These are phyloP conservation scores for Leccinum barrowsii DNA, from an alignment of 768 basidiomycete species.

Conservation along the genomic window DNA sequence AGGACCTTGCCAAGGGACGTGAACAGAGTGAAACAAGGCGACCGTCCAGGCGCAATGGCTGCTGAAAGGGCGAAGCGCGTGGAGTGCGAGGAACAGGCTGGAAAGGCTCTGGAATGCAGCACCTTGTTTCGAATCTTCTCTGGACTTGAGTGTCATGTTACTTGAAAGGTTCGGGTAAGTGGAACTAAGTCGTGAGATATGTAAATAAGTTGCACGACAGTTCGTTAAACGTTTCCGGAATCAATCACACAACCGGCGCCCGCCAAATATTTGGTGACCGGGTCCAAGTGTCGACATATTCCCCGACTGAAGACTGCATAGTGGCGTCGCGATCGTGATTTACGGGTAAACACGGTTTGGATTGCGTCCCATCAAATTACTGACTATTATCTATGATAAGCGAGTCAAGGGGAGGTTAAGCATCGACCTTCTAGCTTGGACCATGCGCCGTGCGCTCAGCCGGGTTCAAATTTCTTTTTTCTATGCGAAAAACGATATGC, in stretches of 20 bases:
- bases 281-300: neutral
- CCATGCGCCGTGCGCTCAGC: neutral
- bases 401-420: neutral
- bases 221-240: slow-evolving; percentile 5
- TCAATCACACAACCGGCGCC: neutral
- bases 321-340: neutral
- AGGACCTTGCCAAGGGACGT: slow-evolving; percentile 15
- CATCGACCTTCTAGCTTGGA: neutral
- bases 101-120: neutral
- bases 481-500: neutral
- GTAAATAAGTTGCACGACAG: slow-evolving; percentile 5
- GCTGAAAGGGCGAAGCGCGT: slow-evolving; percentile 1
- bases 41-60: neutral
- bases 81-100: neutral
- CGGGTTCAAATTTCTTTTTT: neutral
- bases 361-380: neutral
- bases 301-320: neutral
- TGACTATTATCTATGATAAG: neutral
- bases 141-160: slow-evolving; percentile 6
- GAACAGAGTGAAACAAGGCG: neutral
- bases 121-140: neutral
- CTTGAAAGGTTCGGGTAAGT: slow-evolving; percentile 2
- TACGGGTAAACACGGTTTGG: neutral
- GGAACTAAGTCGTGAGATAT: slow-evolving; percentile 6
- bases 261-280: slow-evolving; percentile 8